phyloP scores from a whole-genome alignment of 768 basidiomycete species.

The Pilatotrama ljubarskyi region DNA sequence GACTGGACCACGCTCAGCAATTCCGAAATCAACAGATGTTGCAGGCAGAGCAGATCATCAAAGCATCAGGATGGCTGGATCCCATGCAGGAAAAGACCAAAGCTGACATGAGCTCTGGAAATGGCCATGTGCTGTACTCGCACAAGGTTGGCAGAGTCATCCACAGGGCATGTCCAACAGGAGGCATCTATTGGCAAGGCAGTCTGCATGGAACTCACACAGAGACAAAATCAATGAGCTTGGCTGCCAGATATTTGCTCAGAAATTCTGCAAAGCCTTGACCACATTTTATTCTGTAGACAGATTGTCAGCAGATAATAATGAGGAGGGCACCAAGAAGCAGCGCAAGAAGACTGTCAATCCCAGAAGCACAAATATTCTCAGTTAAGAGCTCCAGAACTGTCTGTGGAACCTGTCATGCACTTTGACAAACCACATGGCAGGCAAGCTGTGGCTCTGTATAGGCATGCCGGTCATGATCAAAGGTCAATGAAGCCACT shows the following conservation, averaged over 20 bases:
- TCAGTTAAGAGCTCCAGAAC: not conserved
- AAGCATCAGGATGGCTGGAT: too few species aligned
- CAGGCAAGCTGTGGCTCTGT: slow-evolving; percentile 14
- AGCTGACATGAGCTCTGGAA: too few species aligned
- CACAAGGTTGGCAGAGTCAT: not conserved
- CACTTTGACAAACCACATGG: slow-evolving; percentile 15
- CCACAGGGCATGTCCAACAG: not conserved
- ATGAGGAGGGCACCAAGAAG: too few species aligned
- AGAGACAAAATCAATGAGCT: not conserved
- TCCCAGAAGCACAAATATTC: too few species aligned
- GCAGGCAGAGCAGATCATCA: too few species aligned
- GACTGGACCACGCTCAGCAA: too few species aligned
- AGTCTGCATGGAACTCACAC: not conserved
- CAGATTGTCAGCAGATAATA: not conserved
- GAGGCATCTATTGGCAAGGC: slow-evolving; percentile 17
- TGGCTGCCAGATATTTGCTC: not conserved
- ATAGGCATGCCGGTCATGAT: slow-evolving; percentile 14
- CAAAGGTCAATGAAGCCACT: slow-evolving; percentile 17
- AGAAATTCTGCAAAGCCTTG: not conserved
- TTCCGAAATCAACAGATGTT: too few species aligned
- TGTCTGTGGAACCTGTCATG: slow-evolving; percentile 26
- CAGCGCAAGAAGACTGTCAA: not conserved
- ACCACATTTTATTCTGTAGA: not conserved
- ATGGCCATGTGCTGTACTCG: slow-evolving; percentile 25
- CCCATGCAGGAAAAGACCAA: too few species aligned